phyloP scores from a whole-genome alignment of 257 asterid species.

The Nicotiana tomentosiformis region DNA sequence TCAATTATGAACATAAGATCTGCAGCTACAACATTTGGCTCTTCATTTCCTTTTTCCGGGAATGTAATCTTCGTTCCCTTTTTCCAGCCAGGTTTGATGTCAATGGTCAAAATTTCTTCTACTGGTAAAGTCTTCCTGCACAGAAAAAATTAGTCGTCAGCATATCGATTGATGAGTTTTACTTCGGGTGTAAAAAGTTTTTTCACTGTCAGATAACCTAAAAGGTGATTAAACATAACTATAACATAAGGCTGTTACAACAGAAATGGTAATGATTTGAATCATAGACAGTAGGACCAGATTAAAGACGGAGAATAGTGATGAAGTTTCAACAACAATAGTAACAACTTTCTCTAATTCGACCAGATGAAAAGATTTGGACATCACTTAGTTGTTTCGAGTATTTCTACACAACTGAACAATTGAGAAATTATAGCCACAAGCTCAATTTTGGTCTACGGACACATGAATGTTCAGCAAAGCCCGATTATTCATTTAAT shows the following conservation, averaged over 20 bases:
- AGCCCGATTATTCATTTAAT: not conserved
- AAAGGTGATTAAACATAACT: not conserved
- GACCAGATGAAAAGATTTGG: not conserved
- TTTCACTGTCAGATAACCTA: not conserved
- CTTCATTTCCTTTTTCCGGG: conserved; percentile 86
- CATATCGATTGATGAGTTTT: not conserved
- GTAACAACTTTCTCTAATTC: not conserved
- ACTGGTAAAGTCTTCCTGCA: conserved; percentile 67
- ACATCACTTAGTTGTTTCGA: not conserved
- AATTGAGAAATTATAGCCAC: not conserved
- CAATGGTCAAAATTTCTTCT: conserved; percentile 67
- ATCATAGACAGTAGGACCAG: not conserved
- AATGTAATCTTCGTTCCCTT: conserved; percentile 95
- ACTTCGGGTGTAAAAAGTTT: not conserved
- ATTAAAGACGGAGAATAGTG: not conserved
- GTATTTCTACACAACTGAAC: not conserved
- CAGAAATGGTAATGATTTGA: not conserved
- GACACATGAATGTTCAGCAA: not conserved
- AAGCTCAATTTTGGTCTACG: not conserved
- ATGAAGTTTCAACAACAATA: not conserved
- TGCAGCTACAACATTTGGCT: conserved; percentile 60
- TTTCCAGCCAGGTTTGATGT: conserved; percentile 88
- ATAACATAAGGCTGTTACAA: not conserved
- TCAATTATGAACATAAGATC: conserved; percentile 78
- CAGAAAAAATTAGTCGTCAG: not conserved